Base-by-base conservation (phyloP, 148 eudicot genomes). In the Chenopodium formosanum region DNA sequence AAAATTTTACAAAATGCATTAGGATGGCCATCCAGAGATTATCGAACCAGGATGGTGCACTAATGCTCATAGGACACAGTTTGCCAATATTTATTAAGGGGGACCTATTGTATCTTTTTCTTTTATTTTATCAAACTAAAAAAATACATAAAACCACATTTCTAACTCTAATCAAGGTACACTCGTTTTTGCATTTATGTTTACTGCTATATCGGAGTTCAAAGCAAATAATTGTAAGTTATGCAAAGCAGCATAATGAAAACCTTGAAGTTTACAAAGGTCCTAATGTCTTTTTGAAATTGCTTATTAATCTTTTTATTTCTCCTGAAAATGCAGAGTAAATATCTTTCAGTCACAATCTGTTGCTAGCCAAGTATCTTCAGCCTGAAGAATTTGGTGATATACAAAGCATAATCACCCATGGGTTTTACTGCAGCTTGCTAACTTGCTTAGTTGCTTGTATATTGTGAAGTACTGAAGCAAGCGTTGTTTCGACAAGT, bases 281-380 rank as follows among this genome's bases (percentile, higher is more conserved):
- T 14, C 6, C 63, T 58, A 58, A 16, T 17, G 29, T 67, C 20
- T 25, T 67, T 67, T 27, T 27, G 37, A 67, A 66, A 47, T 22
- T 47, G 20, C 25, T 50, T 27, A 52, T 53, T 22, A 48, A 23
- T 34, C 6, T 67, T 67, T 17, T 29, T 58, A 11, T 9, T 23
- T 74, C 32, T 20, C 2, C 73, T 74, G 63, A 64, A 40, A 64
- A 65, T 81, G 72, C 83, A 74, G 83, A 32, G 17, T 56, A 56
- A 56, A 7, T 19, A 40, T 75, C 34, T 52, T 40, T 47, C 69
- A 16, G 4, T 66, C 47, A 4, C 19, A 29, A 44, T 44, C 82
- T 58, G 77, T 32, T 25, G 53, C 50, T 77, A 50, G 25, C 9
- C 16, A 29, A 58, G 37, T 71, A 72, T n/a, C 2, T 6, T 32